A percentile compares a stretch with the other conserved stretches of the same genome.
phyloP scores from a whole-genome alignment of 148 eudicot species.

The Arctostaphylos glauca region DNA sequence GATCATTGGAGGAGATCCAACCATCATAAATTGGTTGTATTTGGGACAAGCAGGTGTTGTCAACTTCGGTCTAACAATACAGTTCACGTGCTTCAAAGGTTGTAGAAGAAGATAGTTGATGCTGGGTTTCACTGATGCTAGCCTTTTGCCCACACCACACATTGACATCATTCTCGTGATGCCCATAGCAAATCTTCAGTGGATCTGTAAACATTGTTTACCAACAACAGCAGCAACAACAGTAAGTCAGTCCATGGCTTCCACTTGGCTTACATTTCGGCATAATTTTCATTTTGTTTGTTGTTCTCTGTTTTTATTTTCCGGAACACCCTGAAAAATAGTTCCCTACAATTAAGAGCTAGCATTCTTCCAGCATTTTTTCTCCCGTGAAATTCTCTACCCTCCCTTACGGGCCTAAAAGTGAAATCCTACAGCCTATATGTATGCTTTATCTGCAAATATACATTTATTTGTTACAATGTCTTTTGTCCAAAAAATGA shows the following conservation, averaged over 20 bases:
- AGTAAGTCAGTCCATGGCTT: no score
- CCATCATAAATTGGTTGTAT: not conserved
- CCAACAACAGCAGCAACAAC: no score
- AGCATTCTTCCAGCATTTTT: not conserved
- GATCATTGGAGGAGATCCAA: not conserved
- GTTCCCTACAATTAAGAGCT: no score
- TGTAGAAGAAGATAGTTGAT: not conserved
- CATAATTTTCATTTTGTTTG: no score
- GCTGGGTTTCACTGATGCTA: no score
- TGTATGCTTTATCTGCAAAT: not conserved
- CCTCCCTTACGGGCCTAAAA: constrained; percentile 10
- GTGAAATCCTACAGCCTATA: not conserved
- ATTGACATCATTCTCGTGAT: no score
- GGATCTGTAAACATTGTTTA: no score
- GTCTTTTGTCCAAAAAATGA: constrained; percentile 4
- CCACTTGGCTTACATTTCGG: no score
- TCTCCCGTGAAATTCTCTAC: not conserved
- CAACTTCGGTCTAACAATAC: not conserved
- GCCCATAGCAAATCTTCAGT: no score
- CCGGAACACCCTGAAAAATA: no score
- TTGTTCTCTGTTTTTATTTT: no score
- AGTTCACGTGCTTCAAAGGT: not conserved
- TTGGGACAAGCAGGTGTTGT: not conserved
- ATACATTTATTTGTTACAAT: not conserved
- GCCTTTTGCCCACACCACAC: no score